Percentiles rank a stretch among this genome's conserved stretches.
phyloP scores from a whole-genome alignment of 2,329 filamentous ascomycete species.

The Pyrenophora seminiperda region DNA sequence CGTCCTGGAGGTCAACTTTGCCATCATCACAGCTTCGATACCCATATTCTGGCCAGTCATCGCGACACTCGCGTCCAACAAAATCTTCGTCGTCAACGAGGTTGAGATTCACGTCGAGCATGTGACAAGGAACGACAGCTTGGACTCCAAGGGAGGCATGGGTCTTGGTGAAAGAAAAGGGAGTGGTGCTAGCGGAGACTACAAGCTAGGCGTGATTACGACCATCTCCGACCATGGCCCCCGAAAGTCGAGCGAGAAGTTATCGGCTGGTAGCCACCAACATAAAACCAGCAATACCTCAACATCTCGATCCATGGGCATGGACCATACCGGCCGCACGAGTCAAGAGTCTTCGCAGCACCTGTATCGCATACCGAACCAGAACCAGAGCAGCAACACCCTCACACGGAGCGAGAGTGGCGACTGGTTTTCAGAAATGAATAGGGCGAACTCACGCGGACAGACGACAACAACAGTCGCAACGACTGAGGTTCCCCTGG shows the following conservation, averaged over 20 bases:
- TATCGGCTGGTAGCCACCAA: slow-evolving; percentile 4
- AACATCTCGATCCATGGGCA: slow-evolving; percentile 12
- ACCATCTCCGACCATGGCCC: slow-evolving; percentile 15
- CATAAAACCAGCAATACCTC: slow-evolving; percentile 18
- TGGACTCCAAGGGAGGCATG: slow-evolving; percentile 20
- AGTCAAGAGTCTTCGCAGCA: slow-evolving; percentile 36
- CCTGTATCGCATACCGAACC: slow-evolving; percentile 19
- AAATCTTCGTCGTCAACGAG: slow-evolving; percentile 49
- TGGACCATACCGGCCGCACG: slow-evolving; percentile 19
- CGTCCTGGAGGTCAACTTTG: slow-evolving; percentile 46
- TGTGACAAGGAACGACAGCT: slow-evolving; percentile 21
- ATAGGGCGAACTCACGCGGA: slow-evolving; percentile 17
- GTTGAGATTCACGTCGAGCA: slow-evolving; percentile 43
- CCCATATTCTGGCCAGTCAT: slow-evolving; percentile 49
- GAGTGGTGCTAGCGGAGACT: slow-evolving; percentile 6
- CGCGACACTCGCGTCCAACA: slow-evolving; percentile 36
- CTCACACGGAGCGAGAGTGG: slow-evolving; percentile 15
- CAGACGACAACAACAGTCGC: slow-evolving; percentile 20
- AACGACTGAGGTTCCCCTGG: slow-evolving; percentile 10
- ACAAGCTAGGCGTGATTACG: slow-evolving; percentile 20
- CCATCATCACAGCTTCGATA: slow-evolving; percentile 45
- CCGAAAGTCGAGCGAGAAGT: slow-evolving; percentile 3
- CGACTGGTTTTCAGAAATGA: slow-evolving; percentile 29
- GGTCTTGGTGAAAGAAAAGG: slow-evolving; percentile 24
- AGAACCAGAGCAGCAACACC: slow-evolving; percentile 2